A percentile compares a stretch with the other conserved stretches of the same genome.
Conservation (phyloP, 768 basidiomycete genomes). For the Nidula microcarpa region DNA sequence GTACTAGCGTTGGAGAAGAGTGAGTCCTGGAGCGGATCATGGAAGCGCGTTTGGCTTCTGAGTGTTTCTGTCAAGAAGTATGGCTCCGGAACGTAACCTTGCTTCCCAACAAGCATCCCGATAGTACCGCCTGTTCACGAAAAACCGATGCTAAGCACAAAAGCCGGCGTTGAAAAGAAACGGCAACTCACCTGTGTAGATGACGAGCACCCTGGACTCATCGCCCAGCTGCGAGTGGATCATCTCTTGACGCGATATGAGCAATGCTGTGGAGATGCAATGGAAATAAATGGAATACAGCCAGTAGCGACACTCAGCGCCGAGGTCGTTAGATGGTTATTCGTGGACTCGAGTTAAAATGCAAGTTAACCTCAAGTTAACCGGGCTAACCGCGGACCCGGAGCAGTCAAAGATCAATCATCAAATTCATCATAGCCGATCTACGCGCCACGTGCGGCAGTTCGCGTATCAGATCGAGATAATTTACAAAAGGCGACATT, state of each 20-base stretch:
- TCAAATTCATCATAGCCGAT: too few species aligned
- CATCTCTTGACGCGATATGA: slow-evolving; percentile 29
- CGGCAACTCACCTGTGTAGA: slow-evolving; percentile 62
- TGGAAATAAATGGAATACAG: slow-evolving; percentile 5
- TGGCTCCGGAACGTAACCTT: slow-evolving; percentile 83
- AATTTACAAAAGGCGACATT: slow-evolving; percentile 5
- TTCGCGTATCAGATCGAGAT: slow-evolving; percentile 5
- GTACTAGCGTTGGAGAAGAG: slow-evolving; percentile 79
- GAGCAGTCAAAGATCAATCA: too few species aligned
- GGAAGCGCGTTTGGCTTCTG: slow-evolving; percentile 80
- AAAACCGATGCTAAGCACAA: neutral
- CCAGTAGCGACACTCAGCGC: too few species aligned
- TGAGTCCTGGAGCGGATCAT: slow-evolving; percentile 87
- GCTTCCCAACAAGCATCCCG: slow-evolving; percentile 77
- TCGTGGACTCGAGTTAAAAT: too few species aligned
- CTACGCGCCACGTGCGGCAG: too few species aligned
- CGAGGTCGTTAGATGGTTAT: too few species aligned
- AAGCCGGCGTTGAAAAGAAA: neutral
- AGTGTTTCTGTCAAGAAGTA: slow-evolving; percentile 85
- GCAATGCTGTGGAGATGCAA: slow-evolving; percentile 5
- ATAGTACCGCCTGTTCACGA: slow-evolving; percentile 66
- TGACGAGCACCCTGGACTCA: slow-evolving; percentile 80
- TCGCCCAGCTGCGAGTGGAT: slow-evolving; percentile 47
- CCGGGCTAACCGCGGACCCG: too few species aligned
- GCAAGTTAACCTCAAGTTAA: too few species aligned